Percentiles rank a stretch among this genome's conserved stretches.
phyloP scores from a whole-genome alignment of 1,139 yeast species.

The Saccharomyces hybrid region DNA sequence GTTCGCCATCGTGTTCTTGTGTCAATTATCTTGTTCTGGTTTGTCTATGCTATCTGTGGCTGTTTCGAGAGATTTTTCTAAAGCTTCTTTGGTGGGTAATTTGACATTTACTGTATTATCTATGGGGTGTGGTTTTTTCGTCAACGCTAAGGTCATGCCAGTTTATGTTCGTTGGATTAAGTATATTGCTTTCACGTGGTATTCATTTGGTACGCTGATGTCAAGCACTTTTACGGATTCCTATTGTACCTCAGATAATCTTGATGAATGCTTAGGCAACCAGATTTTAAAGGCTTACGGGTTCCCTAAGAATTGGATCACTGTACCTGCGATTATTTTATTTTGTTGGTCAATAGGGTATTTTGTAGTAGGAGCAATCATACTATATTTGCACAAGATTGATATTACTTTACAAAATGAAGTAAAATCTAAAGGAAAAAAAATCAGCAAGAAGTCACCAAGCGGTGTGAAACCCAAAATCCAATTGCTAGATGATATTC shows the following conservation, averaged over 20 bases:
- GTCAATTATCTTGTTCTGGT: constrained; percentile 35
- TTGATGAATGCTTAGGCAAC: constrained; percentile 37
- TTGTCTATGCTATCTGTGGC: constrained; percentile 38
- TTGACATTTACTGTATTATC: constrained; percentile 63
- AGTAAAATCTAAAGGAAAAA: constrained; percentile 15
- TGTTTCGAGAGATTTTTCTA: constrained; percentile 54
- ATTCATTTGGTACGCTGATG: constrained; percentile 60
- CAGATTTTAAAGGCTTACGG: constrained; percentile 50
- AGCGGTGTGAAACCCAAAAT: neutral
- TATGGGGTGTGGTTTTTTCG: constrained; percentile 76
- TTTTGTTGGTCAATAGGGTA: constrained; percentile 55
- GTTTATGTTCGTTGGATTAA: constrained; percentile 83
- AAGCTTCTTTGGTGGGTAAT: constrained; percentile 57
- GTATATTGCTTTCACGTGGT: constrained; percentile 70
- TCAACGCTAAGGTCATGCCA: constrained; percentile 66
- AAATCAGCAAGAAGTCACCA: neutral
- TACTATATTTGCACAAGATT: constrained; percentile 41
- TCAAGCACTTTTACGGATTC: constrained; percentile 60
- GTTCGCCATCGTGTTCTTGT: constrained; percentile 52
- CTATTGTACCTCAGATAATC: constrained; percentile 45
- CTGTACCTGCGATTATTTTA: constrained; percentile 54
- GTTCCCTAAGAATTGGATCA: constrained; percentile 56
- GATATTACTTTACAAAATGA: constrained; percentile 37
- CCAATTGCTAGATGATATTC: constrained; percentile 1
- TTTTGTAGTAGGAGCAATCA: constrained; percentile 41